Evolutionary conservation across 2,329 filamentous ascomycete genomes (phyloP).

Genomic region (Talaromyces pinophilus): DNA sequence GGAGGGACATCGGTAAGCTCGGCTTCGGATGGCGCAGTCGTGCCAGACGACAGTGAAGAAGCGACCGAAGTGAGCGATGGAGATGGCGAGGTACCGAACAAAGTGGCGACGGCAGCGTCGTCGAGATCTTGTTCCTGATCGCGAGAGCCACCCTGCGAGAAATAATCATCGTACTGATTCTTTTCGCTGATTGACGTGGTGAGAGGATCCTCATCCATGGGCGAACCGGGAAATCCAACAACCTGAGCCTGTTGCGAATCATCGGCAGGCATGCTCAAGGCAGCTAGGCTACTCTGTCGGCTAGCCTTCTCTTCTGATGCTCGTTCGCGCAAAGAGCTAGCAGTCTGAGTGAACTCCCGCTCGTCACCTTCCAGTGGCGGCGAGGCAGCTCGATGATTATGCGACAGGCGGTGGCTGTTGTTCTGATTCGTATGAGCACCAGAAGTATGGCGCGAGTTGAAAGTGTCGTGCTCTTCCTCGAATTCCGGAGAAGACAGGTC

Average conservation of each 20-base stretch:
- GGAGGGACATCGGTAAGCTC: constrained; percentile 30
- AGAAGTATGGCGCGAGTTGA: constrained; percentile 33
- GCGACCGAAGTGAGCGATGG: constrained; percentile 45
- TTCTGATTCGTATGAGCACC: constrained; percentile 15
- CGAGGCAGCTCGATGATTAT: constrained; percentile 72
- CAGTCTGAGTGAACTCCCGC: constrained; percentile 94
- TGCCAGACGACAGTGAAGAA: constrained; percentile 46
- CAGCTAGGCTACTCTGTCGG: constrained; percentile 42
- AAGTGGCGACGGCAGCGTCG: constrained; percentile 37
- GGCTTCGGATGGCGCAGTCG: constrained; percentile 40
- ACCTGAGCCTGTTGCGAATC: constrained; percentile 31
- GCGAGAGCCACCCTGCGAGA: constrained; percentile 33
- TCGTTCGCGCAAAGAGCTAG: constrained; percentile 72
- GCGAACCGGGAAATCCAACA: constrained; percentile 33
- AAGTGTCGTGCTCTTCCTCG: constrained; percentile 65
- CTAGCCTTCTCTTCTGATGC: constrained; percentile 42
- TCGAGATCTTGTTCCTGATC: constrained; percentile 36
- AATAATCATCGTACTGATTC: constrained; percentile 39
- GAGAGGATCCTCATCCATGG: constrained; percentile 36
- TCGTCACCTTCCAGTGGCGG: constrained; percentile 92
- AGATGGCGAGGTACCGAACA: constrained; percentile 47
- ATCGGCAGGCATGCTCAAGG: constrained; percentile 18
- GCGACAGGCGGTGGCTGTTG: constrained; percentile 51
- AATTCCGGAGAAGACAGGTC: constrained; percentile 86
- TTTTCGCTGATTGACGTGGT: constrained; percentile 32